Percentiles rank a stretch among this genome's conserved stretches.
These are phyloP conservation scores for Datura wrightii DNA, from an alignment of 257 asterid species.

Conservation along the genomic window DNA sequence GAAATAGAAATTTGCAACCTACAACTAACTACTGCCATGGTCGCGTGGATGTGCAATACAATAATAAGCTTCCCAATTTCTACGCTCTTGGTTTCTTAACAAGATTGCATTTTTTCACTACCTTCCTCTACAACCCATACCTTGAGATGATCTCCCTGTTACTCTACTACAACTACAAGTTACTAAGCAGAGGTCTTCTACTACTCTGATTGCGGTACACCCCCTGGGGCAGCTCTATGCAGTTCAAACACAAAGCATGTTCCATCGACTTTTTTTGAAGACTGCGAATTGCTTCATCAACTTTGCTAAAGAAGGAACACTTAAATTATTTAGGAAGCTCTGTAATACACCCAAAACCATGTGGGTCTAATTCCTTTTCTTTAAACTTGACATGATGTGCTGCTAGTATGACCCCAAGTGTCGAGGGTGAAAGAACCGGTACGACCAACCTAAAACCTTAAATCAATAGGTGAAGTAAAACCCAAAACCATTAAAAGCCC, in stretches of 20 bases:
- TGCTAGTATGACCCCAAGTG: background rate
- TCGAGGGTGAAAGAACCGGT: background rate
- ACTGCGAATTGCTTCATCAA: background rate
- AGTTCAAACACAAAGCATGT: constrained; percentile 4
- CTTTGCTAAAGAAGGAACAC: background rate
- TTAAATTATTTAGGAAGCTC: background rate
- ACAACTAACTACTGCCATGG: background rate
- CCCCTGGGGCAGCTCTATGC: background rate
- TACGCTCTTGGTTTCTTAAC: background rate
- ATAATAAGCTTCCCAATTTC: background rate
- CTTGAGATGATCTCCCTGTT: constrained; percentile 12
- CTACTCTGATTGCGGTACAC: background rate
- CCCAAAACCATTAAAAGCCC: background rate
- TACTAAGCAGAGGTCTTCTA: background rate
- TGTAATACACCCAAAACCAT: background rate
- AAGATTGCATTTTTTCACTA: background rate
- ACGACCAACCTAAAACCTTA: background rate
- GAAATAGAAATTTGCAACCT: constrained; percentile 3
- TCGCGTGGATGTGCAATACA: background rate
- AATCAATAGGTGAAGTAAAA: background rate
- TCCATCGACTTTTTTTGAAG: background rate
- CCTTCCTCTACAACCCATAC: constrained; percentile 8
- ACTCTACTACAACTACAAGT: background rate
- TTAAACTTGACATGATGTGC: constrained; percentile 8
- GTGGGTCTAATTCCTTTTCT: constrained; percentile 1